Evolutionary conservation across 257 asterid species (phyloP).

Genomic region (Craterostigma plantagineum): DNA sequence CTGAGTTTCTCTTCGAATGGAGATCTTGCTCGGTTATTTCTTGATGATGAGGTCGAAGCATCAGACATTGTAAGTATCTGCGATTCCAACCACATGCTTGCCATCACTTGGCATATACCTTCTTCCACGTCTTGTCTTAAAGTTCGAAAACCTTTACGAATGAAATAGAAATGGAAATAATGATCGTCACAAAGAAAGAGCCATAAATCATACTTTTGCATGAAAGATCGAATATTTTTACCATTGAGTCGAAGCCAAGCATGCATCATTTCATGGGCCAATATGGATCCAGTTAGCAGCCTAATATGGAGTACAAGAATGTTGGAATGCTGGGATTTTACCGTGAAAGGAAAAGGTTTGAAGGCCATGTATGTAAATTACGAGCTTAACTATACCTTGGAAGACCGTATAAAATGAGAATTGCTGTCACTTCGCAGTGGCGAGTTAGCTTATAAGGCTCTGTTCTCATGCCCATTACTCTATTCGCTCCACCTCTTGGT

Average conservation of each 20-base stretch:
- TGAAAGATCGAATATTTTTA: too few relatives aligned
- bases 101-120: constrained; percentile 94
- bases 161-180: too few relatives aligned
- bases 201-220: too few relatives aligned
- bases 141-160: constrained; percentile 41
- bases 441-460: constrained; percentile 61
- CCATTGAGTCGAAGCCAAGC: constrained; percentile 63
- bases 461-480: constrained; percentile 27
- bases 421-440: constrained; percentile 84
- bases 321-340: not conserved
- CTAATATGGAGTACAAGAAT: constrained; percentile 12
- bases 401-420: constrained; percentile 78
- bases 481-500: constrained; percentile 35
- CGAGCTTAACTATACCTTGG: constrained; percentile 44
- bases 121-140: constrained; percentile 85
- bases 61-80: constrained; percentile 34
- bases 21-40: constrained; percentile 14
- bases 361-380: not conserved
- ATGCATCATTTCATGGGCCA: constrained; percentile 98
- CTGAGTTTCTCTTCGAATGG: constrained; percentile 72
- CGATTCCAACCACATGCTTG: constrained; percentile 86
- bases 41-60: too few relatives aligned
- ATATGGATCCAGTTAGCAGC: constrained; percentile 70
- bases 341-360: not conserved
- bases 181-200: too few relatives aligned